phyloP scores from a whole-genome alignment of 176 grass and related monocot genomes.

The Hyparrhenia diplandra region DNA sequence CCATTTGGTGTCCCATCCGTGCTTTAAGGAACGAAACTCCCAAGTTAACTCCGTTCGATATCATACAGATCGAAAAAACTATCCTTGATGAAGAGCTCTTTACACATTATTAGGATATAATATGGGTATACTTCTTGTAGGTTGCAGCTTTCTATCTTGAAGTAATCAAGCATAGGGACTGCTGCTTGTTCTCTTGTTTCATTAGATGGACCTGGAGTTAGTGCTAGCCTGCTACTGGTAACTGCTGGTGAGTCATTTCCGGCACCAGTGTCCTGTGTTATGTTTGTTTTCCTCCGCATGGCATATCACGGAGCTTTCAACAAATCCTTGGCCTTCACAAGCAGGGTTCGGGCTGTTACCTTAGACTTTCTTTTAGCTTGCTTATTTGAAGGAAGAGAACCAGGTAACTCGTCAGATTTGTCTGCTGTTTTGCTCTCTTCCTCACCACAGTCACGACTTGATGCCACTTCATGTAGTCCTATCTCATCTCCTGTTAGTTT shows the following conservation, averaged over 20 bases:
- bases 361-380: too few relatives aligned
- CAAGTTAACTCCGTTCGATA: too few relatives aligned
- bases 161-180: background rate
- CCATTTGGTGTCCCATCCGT: too few relatives aligned
- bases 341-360: too few relatives aligned
- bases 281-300: too few relatives aligned
- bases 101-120: background rate
- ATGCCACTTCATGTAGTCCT: background rate
- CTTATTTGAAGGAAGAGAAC: too few relatives aligned
- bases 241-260: too few relatives aligned
- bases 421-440: background rate
- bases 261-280: too few relatives aligned
- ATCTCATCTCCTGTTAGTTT: background rate
- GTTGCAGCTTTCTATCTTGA: background rate
- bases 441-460: background rate
- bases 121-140: background rate
- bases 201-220: background rate
- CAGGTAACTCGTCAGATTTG: background rate
- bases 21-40: too few relatives aligned
- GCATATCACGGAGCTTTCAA: too few relatives aligned
- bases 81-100: background rate
- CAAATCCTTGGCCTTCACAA: too few relatives aligned
- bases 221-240: background rate
- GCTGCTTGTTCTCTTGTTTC: background rate
- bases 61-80: background rate